phyloP scores from a whole-genome alignment of 495 filamentous ascomycete species.

The Poronia punctata region DNA sequence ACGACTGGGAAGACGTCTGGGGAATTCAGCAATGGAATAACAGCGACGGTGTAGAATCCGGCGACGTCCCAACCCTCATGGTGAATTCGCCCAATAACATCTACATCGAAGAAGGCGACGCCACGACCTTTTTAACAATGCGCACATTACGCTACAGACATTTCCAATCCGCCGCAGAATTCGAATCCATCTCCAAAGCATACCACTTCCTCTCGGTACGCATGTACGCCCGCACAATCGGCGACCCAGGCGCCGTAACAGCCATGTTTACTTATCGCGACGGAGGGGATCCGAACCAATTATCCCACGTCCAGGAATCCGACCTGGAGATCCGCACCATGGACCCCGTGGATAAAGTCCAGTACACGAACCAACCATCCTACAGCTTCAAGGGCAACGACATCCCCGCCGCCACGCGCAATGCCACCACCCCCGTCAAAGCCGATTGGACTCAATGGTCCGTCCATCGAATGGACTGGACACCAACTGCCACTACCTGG shows the following conservation, averaged over 20 bases:
- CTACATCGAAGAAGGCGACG: constrained; percentile 47
- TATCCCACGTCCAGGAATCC: constrained; percentile 53
- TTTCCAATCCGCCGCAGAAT: constrained; percentile 59
- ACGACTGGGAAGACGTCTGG: constrained; percentile 47
- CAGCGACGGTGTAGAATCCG: constrained; percentile 19
- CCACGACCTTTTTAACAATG: constrained; percentile 52
- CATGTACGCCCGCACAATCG: constrained; percentile 49
- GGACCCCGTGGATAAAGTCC: constrained; percentile 48
- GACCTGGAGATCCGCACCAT: constrained; percentile 70
- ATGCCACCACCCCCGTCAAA: constrained; percentile 37
- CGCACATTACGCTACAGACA: constrained; percentile 48
- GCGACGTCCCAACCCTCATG: constrained; percentile 43
- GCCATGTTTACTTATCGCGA: constrained; percentile 62
- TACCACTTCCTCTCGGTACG: constrained; percentile 57
- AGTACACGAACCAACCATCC: constrained; percentile 71
- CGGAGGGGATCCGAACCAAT: constrained; percentile 19
- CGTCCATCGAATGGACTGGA: constrained; percentile 70
- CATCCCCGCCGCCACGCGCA: constrained; percentile 37
- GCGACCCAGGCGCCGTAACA: constrained; percentile 54
- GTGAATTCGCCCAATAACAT: constrained; percentile 59
- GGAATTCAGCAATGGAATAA: constrained; percentile 53
- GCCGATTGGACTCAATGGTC: constrained; percentile 60
- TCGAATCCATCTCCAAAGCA: constrained; percentile 48
- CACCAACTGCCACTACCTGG: constrained; percentile 54
- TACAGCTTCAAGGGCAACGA: constrained; percentile 37